Evolutionary conservation across 108 stramenopile genomes (phyloP).

Genomic region (Skeletonema grethae): DNA sequence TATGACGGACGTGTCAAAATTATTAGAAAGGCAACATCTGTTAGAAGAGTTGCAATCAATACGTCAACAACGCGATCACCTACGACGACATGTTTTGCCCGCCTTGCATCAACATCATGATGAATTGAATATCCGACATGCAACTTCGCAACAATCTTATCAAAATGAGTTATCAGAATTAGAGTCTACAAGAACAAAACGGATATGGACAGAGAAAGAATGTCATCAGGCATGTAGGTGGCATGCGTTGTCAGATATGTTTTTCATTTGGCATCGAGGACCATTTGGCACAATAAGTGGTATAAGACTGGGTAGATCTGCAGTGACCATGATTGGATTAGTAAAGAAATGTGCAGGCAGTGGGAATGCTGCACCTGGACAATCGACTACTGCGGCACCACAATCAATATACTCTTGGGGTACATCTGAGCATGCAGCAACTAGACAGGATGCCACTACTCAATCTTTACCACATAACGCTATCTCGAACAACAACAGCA

Average conservation of each 20-base stretch:
- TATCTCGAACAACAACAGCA: constrained; percentile 6
- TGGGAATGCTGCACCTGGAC: constrained; percentile 1
- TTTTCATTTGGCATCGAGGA: constrained; percentile 81
- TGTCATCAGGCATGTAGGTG: constrained; percentile 40
- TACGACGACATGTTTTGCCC: constrained; percentile 14
- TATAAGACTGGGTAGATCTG: constrained; percentile 61
- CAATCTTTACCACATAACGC: background rate
- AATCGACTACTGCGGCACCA: background rate
- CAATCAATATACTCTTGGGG: constrained; percentile 36
- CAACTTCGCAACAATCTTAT: constrained; percentile 21
- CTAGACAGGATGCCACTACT: background rate
- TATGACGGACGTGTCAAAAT: no score
- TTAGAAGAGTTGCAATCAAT: constrained; percentile 28
- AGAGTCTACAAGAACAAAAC: constrained; percentile 18
- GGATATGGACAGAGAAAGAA: constrained; percentile 31
- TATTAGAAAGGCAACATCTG: constrained; percentile 21
- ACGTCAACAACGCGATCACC: constrained; percentile 29
- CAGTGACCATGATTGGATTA: constrained; percentile 22
- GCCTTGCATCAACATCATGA: constrained; percentile 1
- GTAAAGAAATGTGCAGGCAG: constrained; percentile 11
- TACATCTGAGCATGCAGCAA: constrained; percentile 1
- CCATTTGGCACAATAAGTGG: constrained; percentile 88
- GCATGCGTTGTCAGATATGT: constrained; percentile 77
- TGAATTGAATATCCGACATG: constrained; percentile 37
- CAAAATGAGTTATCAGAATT: constrained; percentile 10